Percentiles rank a stretch among this genome's conserved stretches.
Conservation (phyloP, 768 basidiomycete species). For the Boletales sp. region DNA sequence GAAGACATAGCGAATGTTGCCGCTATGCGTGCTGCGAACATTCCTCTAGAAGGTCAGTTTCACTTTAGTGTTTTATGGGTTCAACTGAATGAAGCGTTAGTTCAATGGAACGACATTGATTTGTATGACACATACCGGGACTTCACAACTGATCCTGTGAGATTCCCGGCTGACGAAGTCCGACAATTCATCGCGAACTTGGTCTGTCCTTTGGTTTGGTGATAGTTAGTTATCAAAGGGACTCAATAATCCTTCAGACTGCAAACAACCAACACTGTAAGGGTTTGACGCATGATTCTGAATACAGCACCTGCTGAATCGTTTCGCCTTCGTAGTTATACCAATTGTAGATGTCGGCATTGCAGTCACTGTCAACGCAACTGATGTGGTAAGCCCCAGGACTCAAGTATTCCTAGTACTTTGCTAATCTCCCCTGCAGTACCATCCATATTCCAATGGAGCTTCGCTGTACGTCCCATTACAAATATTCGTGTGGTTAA, state of each 20-base stretch:
- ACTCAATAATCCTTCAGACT: constrained; percentile 13
- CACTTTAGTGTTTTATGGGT: background rate
- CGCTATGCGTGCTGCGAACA: constrained; percentile 61
- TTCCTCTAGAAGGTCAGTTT: constrained; percentile 69
- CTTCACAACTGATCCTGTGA: constrained; percentile 65
- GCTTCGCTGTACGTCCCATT: constrained; percentile 43
- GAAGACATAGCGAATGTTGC: constrained; percentile 54
- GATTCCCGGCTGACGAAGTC: constrained; percentile 55
- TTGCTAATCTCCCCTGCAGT: constrained; percentile 37
- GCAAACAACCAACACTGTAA: constrained; percentile 30
- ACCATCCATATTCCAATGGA: constrained; percentile 64
- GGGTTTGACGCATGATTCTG: background rate
- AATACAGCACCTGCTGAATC: background rate
- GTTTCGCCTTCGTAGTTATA: constrained; percentile 42
- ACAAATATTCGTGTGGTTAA: background rate
- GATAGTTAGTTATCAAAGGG: background rate
- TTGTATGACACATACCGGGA: constrained; percentile 65
- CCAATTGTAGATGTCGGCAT: constrained; percentile 70
- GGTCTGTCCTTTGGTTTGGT: constrained; percentile 35
- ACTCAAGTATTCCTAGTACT: background rate
- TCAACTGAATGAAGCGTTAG: constrained; percentile 27
- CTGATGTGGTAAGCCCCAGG: constrained; percentile 52
- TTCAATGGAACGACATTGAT: constrained; percentile 81
- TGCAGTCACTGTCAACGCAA: constrained; percentile 51
- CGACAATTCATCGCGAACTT: constrained; percentile 51